A percentile compares a stretch with the other conserved stretches of the same genome.
Evolutionary conservation across 202 grass and related monocot genomes (phyloP).

Genomic region (Carex sylvatica): DNA sequence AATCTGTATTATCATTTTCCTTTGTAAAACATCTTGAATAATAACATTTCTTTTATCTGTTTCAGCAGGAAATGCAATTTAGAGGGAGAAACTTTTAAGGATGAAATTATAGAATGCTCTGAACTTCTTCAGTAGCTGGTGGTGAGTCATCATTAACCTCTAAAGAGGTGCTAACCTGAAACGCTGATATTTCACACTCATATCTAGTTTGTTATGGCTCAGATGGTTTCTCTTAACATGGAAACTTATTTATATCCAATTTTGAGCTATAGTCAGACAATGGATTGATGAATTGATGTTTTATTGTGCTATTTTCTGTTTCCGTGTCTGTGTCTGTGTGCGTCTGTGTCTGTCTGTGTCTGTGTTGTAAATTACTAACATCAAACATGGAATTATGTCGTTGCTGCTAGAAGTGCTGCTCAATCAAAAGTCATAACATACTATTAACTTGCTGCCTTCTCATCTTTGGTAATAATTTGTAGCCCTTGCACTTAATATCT

Average conservation of each 20-base stretch:
- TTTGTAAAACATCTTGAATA: background rate
- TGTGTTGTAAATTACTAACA: constrained; percentile 27
- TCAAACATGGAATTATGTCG: background rate
- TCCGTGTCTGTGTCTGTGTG: background rate
- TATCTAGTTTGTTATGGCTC: constrained; percentile 24
- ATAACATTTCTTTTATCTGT: background rate
- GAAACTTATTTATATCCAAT: background rate
- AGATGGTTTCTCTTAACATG: constrained; percentile 3
- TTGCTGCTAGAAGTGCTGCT: constrained; percentile 1
- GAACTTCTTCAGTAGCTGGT: constrained; percentile 4
- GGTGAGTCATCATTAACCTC: constrained; percentile 9
- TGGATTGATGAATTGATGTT: constrained; percentile 15
- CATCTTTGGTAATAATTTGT: constrained; percentile 4
- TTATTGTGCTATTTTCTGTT: background rate
- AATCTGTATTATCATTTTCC: background rate
- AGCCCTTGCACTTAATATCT: constrained; percentile 12
- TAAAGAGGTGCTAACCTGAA: constrained; percentile 23
- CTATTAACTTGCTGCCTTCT: background rate
- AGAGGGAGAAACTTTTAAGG: constrained; percentile 72
- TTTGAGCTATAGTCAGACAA: background rate
- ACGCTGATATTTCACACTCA: background rate
- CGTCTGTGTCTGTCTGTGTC: background rate
- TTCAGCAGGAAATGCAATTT: constrained; percentile 71
- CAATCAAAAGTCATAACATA: background rate
- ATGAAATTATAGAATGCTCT: background rate